Base-by-base conservation (phyloP, 108 stramenopile genomes). In the Asterionellopsis glacialis region DNA sequence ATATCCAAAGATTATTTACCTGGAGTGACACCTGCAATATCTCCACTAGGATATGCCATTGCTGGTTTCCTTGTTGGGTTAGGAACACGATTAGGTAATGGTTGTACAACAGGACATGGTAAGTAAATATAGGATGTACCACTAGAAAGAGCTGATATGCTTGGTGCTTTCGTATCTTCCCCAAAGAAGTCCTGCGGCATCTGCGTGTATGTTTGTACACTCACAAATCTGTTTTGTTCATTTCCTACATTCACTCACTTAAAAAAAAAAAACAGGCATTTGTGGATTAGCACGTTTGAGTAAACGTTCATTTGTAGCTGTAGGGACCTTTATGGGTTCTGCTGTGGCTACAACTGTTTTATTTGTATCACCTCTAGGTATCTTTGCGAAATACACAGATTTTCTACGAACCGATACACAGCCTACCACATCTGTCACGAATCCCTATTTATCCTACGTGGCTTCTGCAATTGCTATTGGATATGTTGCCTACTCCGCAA, bases 261-360 rank as follows among this genome's bases (percentile, higher is more conserved):
- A 2, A 33, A 2, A 33, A 2, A 33, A 33, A 33, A 33, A 33
- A 2, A 33, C 33, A 33, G 84, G 84, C 4, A 75, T 94, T 50
- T 91, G 93, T 62, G 96, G 96, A 33, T 40, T 95, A 49, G 83
- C 84, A 38, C 85, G 94, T 15, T 51, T 76, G n/a, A 88, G 86
- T 55, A 49, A 44, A 10, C 83, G 94, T 39, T 84, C 82, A 24
- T 57, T 90, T 9, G 82, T 57, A 11, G 94, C 94, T 0, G 87
- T 84, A 1, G 12, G 60, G 16, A 70, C 90, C 0, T 95, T 95
- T 66, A 90, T 91, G 84, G 50, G 61, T 1, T 61, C 82, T 0
- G 91, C 85, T 9, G 49, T 86, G 25, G 40, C 79, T 13, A 67
- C 72, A 0, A 61, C 79, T n/a, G 28, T 28, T 14, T n/a, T 57